These are phyloP conservation scores for Umbelopsis isabellina DNA, from an alignment of 192 early-diverging fungal species.

Conservation along the genomic window DNA sequence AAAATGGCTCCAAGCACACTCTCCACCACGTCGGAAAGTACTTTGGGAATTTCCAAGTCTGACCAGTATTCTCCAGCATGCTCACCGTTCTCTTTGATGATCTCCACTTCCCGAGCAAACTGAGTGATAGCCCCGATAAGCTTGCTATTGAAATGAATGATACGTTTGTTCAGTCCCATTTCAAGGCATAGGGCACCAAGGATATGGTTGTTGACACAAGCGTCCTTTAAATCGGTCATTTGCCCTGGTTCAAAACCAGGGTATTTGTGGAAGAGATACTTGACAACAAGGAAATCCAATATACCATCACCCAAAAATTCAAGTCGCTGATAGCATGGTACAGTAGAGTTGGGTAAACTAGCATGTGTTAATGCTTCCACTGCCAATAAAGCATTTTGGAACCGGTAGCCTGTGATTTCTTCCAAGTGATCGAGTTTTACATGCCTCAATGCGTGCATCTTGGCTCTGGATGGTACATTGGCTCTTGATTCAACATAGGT, in stretches of 20 bases:
- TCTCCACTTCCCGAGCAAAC: conserved; percentile 55
- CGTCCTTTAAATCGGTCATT: conserved; percentile 84
- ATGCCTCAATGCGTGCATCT: conserved; percentile 4
- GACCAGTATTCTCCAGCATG: conserved; percentile 74
- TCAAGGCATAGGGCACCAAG: conserved; percentile 71
- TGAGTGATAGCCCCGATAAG: conserved; percentile 61
- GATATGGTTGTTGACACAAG: conserved; percentile 86
- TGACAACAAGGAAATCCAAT: conserved; percentile 78
- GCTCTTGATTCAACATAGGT: conserved; percentile 30
- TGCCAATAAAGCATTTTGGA: conserved; percentile 67
- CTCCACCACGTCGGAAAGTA: conserved; percentile 87
- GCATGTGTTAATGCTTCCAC: conserved; percentile 89
- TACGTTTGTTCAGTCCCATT: conserved; percentile 64
- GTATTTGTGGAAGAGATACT: conserved; percentile 73
- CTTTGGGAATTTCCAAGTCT: conserved; percentile 83
- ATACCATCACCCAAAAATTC: conserved; percentile 88
- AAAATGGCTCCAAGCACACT: conserved; percentile 85
- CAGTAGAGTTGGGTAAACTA: conserved; percentile 55
- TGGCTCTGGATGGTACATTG: conserved; percentile 31
- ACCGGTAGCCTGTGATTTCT: conserved; percentile 62
- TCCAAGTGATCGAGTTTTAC: conserved; percentile 40
- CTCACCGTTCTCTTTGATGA: conserved; percentile 34
- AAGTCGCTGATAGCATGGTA: conserved; percentile 85
- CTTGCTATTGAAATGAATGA: conserved; percentile 64
- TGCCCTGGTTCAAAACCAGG: conserved; percentile 70